phyloP scores from a whole-genome alignment of 371 early-diverging fungal genomes.

The Capillidium heterosporum region DNA sequence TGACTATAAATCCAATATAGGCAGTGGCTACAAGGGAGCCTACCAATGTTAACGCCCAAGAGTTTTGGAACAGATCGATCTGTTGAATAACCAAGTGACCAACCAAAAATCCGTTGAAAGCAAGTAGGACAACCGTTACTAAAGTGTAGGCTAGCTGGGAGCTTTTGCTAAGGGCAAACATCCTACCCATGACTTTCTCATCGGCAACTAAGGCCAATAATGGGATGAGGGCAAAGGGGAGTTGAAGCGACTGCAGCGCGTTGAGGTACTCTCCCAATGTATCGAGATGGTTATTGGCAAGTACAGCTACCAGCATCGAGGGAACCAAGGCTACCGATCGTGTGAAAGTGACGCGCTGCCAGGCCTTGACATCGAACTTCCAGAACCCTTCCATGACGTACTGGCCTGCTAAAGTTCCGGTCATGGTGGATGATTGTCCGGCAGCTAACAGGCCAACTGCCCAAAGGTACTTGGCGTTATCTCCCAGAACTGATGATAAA shows the following conservation, averaged over 20 bases:
- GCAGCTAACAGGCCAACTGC: conserved; percentile 47
- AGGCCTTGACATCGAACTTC: conserved; percentile 28
- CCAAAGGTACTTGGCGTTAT: conserved; percentile 36
- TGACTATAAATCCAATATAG: not conserved
- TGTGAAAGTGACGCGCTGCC: conserved; percentile 47
- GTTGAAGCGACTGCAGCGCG: conserved; percentile 48
- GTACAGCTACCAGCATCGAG: conserved; percentile 37
- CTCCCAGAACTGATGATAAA: conserved; percentile 28
- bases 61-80: not conserved
- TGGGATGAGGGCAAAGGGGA: conserved; percentile 52
- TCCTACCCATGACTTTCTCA: not conserved
- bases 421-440: conserved; percentile 51
- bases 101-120: not conserved
- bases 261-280: conserved; percentile 46
- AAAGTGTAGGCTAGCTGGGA: not conserved
- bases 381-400: conserved; percentile 59
- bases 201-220: conserved; percentile 33
- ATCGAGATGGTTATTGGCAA: conserved; percentile 38
- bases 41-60: not conserved
- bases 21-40: not conserved
- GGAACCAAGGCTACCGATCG: conserved; percentile 47
- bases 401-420: conserved; percentile 58
- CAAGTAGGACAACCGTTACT: not conserved
- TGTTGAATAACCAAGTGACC: not conserved
- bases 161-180: not conserved